phyloP scores from a whole-genome alignment of 2,329 filamentous ascomycete genomes.

The Ophiostoma quercus region DNA sequence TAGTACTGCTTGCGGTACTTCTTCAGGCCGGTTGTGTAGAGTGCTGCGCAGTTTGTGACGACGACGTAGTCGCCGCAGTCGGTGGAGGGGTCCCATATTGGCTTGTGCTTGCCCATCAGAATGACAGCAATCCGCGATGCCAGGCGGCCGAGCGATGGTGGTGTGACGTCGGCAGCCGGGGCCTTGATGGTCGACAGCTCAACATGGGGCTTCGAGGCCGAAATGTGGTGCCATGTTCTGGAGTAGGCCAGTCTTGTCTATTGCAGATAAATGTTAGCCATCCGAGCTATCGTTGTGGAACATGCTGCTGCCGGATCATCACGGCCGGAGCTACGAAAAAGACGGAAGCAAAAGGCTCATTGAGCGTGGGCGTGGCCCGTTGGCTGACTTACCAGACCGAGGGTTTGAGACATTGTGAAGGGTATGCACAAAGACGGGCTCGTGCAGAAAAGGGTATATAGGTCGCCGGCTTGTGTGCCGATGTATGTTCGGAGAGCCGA shows the following conservation, averaged over 20 bases:
- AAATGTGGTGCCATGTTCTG: conserved; percentile 86
- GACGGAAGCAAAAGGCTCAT: background rate
- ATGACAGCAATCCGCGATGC: conserved; percentile 80
- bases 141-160: conserved; percentile 81
- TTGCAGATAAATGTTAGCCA: background rate
- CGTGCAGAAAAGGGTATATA: background rate
- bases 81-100: conserved; percentile 92
- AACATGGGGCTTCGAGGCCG: conserved; percentile 61
- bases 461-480: background rate
- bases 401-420: conserved; percentile 65
- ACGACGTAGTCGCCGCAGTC: conserved; percentile 99
- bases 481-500: background rate
- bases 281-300: too few species aligned
- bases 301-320: background rate
- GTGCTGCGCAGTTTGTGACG: conserved; percentile 77
- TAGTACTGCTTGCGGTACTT: conserved; percentile 94
- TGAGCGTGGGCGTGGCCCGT: background rate
- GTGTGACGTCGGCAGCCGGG: conserved; percentile 49
- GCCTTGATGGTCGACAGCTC: conserved; percentile 51
- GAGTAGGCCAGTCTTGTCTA: conserved; percentile 96
- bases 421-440: background rate
- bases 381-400: conserved; percentile 59
- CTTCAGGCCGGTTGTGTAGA: conserved; percentile 88
- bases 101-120: conserved; percentile 99
- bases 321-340: background rate